Percentiles rank a stretch among this genome's conserved stretches.
Conservation (phyloP, 331 rosid species). For the Phaseolus coccineus region DNA sequence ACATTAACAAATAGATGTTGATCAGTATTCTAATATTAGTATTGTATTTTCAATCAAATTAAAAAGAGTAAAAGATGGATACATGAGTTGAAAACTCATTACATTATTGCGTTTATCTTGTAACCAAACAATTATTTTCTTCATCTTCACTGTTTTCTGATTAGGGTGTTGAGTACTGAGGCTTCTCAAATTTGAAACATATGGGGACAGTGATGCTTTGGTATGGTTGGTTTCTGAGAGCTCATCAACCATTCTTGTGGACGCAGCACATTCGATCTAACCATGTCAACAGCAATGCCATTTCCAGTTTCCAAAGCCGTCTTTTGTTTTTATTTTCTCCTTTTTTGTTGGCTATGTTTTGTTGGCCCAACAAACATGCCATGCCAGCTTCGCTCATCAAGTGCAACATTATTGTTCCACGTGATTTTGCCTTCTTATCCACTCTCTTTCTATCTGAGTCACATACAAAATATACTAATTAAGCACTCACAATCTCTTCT, state of each 20-base stretch:
- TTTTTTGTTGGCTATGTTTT: neutral
- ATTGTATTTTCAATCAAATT: neutral
- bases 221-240: neutral
- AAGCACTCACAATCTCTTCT: neutral
- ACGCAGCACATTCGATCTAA: neutral
- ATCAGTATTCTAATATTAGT: neutral
- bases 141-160: neutral
- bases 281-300: constrained; percentile 9
- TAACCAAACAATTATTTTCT: neutral
- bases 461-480: neutral
- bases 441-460: neutral
- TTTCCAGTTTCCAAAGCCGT: neutral
- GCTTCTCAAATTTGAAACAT: too few relatives aligned
- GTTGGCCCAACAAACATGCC: constrained; percentile 1
- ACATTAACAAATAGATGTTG: too few relatives aligned
- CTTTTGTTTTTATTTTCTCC: neutral
- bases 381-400: constrained; percentile 28
- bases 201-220: constrained; percentile 16
- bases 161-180: neutral
- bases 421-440: constrained; percentile 10
- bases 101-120: neutral
- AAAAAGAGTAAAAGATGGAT: too few relatives aligned
- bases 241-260: constrained; percentile 22
- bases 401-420: constrained; percentile 24
- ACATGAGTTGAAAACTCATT: neutral